Evolutionary conservation across 257 asterid genomes (phyloP), one percentile per base, ranked within the genome.

Genomic region (Catharanthus roseus): DNA sequence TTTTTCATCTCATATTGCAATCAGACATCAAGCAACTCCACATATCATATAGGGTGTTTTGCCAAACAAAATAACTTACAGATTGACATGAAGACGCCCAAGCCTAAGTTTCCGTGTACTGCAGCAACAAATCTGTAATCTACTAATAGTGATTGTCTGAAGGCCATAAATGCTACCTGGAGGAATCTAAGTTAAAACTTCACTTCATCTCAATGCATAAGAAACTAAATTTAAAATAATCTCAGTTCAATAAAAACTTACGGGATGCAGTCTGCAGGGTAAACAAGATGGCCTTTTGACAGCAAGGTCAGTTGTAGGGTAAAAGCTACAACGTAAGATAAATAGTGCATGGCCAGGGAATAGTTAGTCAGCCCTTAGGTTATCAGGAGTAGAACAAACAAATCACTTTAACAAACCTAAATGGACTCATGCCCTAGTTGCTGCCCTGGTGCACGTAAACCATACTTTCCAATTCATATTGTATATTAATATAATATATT

Each of bases 401-500:
- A 60, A 49, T 39, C 68, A 42, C 45, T 62, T 16, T 28, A 31
- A 54, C 23, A n/a, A 26, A 34, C 51, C 23, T 56, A 74, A 62
- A 28, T 2, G 33, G 57, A 39, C 33, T 50, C 29, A 10, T 44
- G 42, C 53, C 67, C 41, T 64, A 62, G 18, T 24, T 38, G 24
- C 49, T 41, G 50, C 42, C 65, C 38, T 36, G 24, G 34, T n/a
- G 18, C 11, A 55, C 19, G 19, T 23, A 69, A 28, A 45, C 28
- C 56, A 65, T 33, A 61, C 41, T 60, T 63, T 36, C 47, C 57
- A 61, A 41, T 69, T 60, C 60, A 68, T 21, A 42, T 64, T 42
- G 68, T 71, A 42, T 56, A 69, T 55, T 69, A 57, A 62, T 29
- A 64, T n/a, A 8, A 34, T 51, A 69, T 61, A 69, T 53, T 69